phyloP scores from a whole-genome alignment of 1,284 basidiomycete genomes.

The Cryptococcus sp. region DNA sequence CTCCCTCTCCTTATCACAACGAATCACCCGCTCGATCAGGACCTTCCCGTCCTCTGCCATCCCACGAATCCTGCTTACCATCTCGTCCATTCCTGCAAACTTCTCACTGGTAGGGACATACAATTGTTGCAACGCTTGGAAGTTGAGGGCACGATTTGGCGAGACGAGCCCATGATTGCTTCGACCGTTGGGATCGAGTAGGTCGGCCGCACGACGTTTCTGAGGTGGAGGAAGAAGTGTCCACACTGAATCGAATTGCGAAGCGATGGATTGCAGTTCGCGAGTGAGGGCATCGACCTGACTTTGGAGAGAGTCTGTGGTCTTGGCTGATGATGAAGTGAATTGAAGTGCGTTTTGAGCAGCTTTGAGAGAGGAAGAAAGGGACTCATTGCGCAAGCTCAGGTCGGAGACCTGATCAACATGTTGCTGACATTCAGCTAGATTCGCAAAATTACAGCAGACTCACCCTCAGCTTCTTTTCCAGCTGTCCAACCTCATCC shows the following conservation, averaged over 20 bases:
- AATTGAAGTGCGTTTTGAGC: slow-evolving; percentile 27
- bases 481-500: slow-evolving; percentile 54
- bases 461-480: slow-evolving; percentile 54
- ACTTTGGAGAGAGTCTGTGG: slow-evolving; percentile 22
- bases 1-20: slow-evolving; percentile 80
- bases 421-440: slow-evolving; percentile 29
- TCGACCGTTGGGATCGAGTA: slow-evolving; percentile 55
- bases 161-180: slow-evolving; percentile 45
- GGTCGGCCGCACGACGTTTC: slow-evolving; percentile 61
- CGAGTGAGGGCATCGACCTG: slow-evolving; percentile 26
- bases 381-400: slow-evolving; percentile 28
- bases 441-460: slow-evolving; percentile 22
- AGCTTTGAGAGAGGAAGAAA: slow-evolving; percentile 30
- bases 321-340: slow-evolving; percentile 13
- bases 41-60: slow-evolving; percentile 74
- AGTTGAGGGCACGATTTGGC: slow-evolving; percentile 48
- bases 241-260: slow-evolving; percentile 71
- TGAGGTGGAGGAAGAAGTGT: slow-evolving; percentile 70
- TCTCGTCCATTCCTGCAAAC: slow-evolving; percentile 57
- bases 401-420: slow-evolving; percentile 40
- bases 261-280: slow-evolving; percentile 59
- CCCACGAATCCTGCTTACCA: slow-evolving; percentile 68
- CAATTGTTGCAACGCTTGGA: slow-evolving; percentile 43
- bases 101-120: slow-evolving; percentile 31
- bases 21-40: slow-evolving; percentile 72